Conservation (phyloP, 345 rosid species). For the Murraya paniculata region DNA sequence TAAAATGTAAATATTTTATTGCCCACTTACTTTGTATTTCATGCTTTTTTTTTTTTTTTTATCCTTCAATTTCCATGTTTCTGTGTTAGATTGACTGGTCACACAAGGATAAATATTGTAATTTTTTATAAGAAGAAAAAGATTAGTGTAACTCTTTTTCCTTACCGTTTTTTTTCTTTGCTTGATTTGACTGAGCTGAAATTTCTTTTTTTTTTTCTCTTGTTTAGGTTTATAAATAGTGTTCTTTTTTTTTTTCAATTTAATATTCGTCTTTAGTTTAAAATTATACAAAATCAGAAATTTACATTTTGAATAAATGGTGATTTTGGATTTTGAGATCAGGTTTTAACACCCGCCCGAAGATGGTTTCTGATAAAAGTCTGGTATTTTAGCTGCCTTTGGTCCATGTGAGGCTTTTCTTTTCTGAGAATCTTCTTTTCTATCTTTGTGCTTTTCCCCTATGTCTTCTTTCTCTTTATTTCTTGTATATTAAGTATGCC, state of each 20-base stretch:
- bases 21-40: background rate
- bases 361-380: conserved; percentile 50
- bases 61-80: background rate
- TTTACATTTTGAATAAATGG: conserved; percentile 19
- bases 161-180: background rate
- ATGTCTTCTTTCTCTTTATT: conserved; percentile 31
- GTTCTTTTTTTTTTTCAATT: conserved; percentile 14
- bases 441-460: conserved; percentile 34
- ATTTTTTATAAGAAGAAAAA: background rate
- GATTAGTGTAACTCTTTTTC: background rate
- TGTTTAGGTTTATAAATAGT: background rate
- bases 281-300: background rate
- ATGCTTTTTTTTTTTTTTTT: background rate
- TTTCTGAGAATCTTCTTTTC: conserved; percentile 64
- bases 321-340: conserved; percentile 19
- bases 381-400: conserved; percentile 48
- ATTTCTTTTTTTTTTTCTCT: background rate
- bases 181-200: background rate
- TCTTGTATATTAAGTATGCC: conserved; percentile 41
- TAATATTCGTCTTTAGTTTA: conserved; percentile 24
- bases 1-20: background rate
- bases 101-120: background rate
- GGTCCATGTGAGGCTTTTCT: conserved; percentile 54
- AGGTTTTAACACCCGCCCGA: conserved; percentile 37
- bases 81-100: background rate